phyloP scores from a whole-genome alignment of 192 early-diverging fungal genomes.

The Coemansia sp. region DNA sequence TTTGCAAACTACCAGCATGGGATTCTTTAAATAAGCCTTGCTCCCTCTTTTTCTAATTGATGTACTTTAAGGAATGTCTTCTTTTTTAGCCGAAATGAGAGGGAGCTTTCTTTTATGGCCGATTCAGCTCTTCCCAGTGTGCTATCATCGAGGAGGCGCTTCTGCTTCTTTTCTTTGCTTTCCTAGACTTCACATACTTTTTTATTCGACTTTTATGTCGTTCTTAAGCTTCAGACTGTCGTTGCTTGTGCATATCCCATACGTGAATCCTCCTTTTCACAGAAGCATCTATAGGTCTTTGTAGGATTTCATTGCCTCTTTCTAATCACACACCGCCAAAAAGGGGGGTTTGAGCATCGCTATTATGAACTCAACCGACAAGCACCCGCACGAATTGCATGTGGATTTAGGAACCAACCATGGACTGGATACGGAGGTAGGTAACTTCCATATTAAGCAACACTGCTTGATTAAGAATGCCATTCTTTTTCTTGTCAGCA shows the following conservation, averaged over 20 bases:
- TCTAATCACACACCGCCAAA: background rate
- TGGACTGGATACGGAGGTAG: constrained; percentile 32
- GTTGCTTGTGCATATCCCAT: background rate
- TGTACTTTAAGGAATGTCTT: background rate
- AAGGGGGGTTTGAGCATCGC: background rate
- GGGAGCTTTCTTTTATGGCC: no score
- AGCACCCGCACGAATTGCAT: background rate
- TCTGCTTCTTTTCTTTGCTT: background rate
- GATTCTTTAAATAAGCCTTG: background rate
- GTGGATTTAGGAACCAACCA: constrained; percentile 7
- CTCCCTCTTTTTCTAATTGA: background rate
- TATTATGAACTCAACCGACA: background rate
- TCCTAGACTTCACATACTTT: background rate
- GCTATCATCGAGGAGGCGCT: background rate
- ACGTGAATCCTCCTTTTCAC: background rate
- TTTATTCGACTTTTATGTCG: background rate
- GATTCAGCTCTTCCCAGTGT: background rate
- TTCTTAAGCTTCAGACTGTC: background rate
- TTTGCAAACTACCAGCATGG: background rate
- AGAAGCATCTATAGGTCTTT: background rate
- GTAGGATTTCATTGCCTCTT: background rate
- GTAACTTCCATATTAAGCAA: constrained; percentile 1
- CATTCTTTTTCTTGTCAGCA: background rate
- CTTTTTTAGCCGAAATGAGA: background rate
- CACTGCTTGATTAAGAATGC: background rate